Evolutionary conservation across 352 stramenopile genomes (phyloP), one percentile per base, ranked within the genome.

Genomic region (Phytophthora podocarpi): DNA sequence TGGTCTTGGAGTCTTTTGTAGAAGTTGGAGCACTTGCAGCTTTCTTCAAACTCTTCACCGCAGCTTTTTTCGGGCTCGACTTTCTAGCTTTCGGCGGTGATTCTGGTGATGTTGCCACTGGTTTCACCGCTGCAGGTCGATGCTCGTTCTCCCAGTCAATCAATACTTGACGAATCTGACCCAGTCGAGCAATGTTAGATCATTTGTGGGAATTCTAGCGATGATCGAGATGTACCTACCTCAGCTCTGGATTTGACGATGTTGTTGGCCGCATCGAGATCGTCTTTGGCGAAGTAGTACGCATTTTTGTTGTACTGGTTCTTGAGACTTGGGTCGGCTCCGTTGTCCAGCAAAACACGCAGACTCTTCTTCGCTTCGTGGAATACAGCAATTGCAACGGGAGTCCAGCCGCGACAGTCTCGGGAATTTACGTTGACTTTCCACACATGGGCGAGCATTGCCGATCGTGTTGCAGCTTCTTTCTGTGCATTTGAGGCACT

Each of bases 301-400:
- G 88, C 87, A 41, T 83, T 93, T 55, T 96, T 96, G 67, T 95
- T 95, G 76, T 97, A 97, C 47, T 90, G 82, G 28, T 96, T 97
- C 55, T 94, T 95, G 4, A 97, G 68, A 27, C 70, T 86, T 7
- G 90, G 90, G 41, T 97, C 83, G 0, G 72, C 87, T 15, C 87
- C 88, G 37, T 96, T 75, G 16, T 91, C 72, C 9, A 97, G 71
- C 18, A 97, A 50, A 16, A 96, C 24, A 16, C 71, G 66, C 16
- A 95, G 41, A 24, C 73, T 78, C 46, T 69, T 81, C 59, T 96
- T 96, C 4, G 86, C 72, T 39, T 93, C 85, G 58, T 97, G 89
- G 58, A 97, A 97, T 2, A 96, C 84, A 5, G 88, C 88, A 30
- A 97, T 91, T 21, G 84, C 67, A 9, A 89, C 75, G 0, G 87